Evolutionary conservation across 306 rosid species (phyloP), one percentile per base, ranked within the genome.

Genomic region (Trichosanthes cucumerina): DNA sequence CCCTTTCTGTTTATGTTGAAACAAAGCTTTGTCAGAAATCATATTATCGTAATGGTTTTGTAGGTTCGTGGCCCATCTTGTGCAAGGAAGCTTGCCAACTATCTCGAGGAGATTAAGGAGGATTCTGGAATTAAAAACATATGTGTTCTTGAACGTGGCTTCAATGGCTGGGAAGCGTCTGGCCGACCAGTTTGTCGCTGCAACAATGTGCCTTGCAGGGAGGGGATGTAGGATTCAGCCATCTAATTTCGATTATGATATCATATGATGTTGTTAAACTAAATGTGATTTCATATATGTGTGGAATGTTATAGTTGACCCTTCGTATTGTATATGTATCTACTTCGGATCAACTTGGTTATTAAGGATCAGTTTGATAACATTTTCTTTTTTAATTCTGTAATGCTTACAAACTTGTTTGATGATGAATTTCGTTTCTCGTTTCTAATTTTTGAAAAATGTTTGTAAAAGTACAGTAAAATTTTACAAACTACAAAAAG

Each of bases 11-110:
- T 71, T 14, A 46, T 46, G 13, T 26, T 44, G 76, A 71, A 14
- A 71, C 58, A 24, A 34, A 12, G 65, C 7, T 3, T 73, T 47
- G 77, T 26, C 13, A 47, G 24, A 26, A 44, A 21, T 46, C 38
- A 38, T 66, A 38, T 38, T 75, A 19, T 21, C 24, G 12, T 60
- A 69, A 80, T 64, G 78, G 49, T 80, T 79, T 77, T 86, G 78
- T 60, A 93, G 98, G 98, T 91, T 81, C 98, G 98, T 44, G 98
- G 98, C 82, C 98, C 97, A 33, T 84, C 81, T 57, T 93, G 97
- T 82, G 98, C 98, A 6, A 84, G 96, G 63, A 91, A 69, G 86
- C 75, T 91, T 11, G 90, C 83, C 76, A 91, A 87, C 79, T 87
- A 87, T 82, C 94, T 93, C 2, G 87, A 82, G 83, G 90, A 87